A percentile compares a stretch with the other conserved stretches of the same genome.
phyloP scores from a whole-genome alignment of 78 protist species.

The Planoprotostelium fungivorum region DNA sequence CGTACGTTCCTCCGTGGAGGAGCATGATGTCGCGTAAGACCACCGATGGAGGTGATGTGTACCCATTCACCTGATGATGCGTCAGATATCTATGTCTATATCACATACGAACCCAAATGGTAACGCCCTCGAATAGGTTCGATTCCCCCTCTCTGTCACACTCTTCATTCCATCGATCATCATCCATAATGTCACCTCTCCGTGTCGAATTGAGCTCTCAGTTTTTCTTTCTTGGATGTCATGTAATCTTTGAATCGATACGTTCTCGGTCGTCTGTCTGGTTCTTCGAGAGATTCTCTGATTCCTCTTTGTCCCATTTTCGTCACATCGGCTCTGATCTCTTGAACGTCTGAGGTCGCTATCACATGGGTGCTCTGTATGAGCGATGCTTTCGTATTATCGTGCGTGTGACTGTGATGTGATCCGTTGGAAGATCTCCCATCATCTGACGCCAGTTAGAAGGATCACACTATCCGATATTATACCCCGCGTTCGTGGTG shows the following conservation, averaged over 20 bases:
- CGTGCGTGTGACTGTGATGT: too few relatives aligned
- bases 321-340: too few relatives aligned
- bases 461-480: too few relatives aligned
- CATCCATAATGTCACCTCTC: background rate
- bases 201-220: background rate
- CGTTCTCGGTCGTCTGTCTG: background rate
- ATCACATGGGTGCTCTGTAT: too few relatives aligned
- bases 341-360: too few relatives aligned
- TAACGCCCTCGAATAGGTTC: background rate
- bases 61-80: background rate
- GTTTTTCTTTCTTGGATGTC: background rate
- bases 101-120: background rate
- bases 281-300: too few relatives aligned
- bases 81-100: background rate
- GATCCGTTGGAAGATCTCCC: too few relatives aligned
- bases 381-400: too few relatives aligned
- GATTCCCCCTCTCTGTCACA: too few relatives aligned
- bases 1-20: background rate
- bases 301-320: too few relatives aligned
- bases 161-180: background rate
- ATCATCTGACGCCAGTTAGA: too few relatives aligned
- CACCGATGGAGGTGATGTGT: background rate
- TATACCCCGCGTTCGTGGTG: too few relatives aligned
- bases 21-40: background rate
- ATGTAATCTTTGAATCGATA: background rate